Base-by-base conservation (phyloP, 2,329 filamentous ascomycete genomes). In the Periconia sp. region DNA sequence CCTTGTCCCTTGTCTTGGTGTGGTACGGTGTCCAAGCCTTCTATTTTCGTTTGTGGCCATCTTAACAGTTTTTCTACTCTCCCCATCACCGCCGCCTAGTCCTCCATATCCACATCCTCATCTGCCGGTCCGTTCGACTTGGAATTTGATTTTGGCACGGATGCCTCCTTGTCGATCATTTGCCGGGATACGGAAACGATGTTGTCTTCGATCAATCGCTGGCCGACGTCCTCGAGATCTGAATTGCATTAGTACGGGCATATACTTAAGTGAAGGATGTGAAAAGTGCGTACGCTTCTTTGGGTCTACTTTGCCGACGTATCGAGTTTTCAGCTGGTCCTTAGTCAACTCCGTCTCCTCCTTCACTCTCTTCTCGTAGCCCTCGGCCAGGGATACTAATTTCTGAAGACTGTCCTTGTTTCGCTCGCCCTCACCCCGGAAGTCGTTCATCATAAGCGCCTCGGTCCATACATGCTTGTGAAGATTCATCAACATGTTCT, bases 401-500 rank as follows among this genome's bases (percentile, higher is more conserved):
- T 90, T 75, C 80, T 96, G 84, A 75, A 99, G 83, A 59, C 88
- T 85, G 51, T 96, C 92, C 73, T 92, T 90, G 74, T 96, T 99
- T 73, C 89, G 86, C 60, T 86, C 81, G 52, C 87, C 91, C 72
- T 97, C 93, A 53, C 85, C 80, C 61, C 87, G 85, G 82, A 99
- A 99, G 76, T 97, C 92, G 56, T 93, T 90, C 92, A 99, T 97
- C 73, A 96, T 86, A 61, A 99, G 77, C 6, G 93, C 94, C 76
- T 99, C 94, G 0, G 95, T 99, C 94, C 94, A 99, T 43, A 97
- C 92, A 65, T 97, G 94, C 82, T 99, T 99, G 84, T 99, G 94
- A 62, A 99, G 81, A 74, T 99, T 99, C 95, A 99, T 99, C 68
- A 99, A 78, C 94, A 99, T 99, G 77, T 96, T 97, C 82, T 99